Evolutionary conservation across 768 basidiomycete genomes (phyloP), one percentile per base, ranked within the genome.

Genomic region (Daedaleopsis sinensis): DNA sequence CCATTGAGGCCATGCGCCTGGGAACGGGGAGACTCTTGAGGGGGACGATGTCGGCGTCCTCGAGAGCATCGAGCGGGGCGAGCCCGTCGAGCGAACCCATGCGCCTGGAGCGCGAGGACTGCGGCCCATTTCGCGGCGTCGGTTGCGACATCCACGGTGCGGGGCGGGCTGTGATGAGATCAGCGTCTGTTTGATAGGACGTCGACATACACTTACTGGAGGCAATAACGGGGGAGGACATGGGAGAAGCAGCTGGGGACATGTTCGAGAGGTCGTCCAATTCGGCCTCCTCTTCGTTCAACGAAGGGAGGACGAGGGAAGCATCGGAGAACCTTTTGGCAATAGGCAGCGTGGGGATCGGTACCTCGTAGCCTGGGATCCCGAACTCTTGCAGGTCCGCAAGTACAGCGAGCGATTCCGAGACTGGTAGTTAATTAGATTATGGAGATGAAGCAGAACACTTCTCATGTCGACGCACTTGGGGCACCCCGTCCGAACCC

Each of bases 361-460:
- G 43, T 7, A 44, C 35, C n/a, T 43, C 21, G 53, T 52, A 46
- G 35, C 35, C 61, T 11, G 64, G 59, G 8, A 65, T 39, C 2
- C 53, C 64, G 12, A 65, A 61, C 50, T 58, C 59, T 37, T 59
- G 59, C 43, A 65, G n/a, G 21, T 56, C 52, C 8, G 52, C 52
- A 10, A 61, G 37, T 4, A 39, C 44, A 15, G 48, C 8, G 19
- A 60, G 46, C 37, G 55, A 51, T 47, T 58, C 58, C 19, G 58
- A 57, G 36, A 21, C 52, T 57, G 38, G n/a, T 18, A 16, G 8
- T 15, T 1, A 16, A 37, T 49, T 39, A 50, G 66, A 37, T 43
- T 3, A 13, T 16, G n/a, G 21, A 32, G 27, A 32, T 32, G 27
- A 32, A 32, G 27, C 27, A 32, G 7, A 7, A 42, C 32, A 51